A percentile compares a stretch with the other conserved stretches of the same genome.
phyloP scores from a whole-genome alignment of 2,329 filamentous ascomycete species.

The Orbilia blumenaviensis region DNA sequence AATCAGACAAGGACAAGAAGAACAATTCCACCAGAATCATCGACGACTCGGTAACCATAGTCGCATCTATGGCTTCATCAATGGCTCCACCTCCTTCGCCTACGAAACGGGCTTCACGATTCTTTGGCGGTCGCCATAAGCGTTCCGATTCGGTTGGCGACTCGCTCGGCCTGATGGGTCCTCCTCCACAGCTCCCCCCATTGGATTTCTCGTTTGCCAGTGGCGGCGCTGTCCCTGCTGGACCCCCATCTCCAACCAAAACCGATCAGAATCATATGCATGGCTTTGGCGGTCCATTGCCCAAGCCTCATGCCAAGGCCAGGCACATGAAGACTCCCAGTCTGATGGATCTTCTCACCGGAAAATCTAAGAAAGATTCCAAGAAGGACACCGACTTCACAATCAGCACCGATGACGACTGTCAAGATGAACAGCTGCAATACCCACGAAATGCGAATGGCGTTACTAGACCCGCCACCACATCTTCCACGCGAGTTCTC shows the following conservation, averaged over 20 bases:
- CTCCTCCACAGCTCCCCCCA: constrained; percentile 44
- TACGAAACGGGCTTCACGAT: constrained; percentile 34
- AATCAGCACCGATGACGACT: constrained; percentile 41
- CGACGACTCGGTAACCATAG: too few relatives aligned
- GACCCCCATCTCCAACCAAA: constrained; percentile 11
- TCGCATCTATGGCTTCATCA: constrained; percentile 19
- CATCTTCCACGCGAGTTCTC: neutral
- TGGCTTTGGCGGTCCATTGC: constrained; percentile 24
- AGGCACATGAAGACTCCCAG: constrained; percentile 37
- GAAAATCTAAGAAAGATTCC: constrained; percentile 28
- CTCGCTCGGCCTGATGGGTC: constrained; percentile 3
- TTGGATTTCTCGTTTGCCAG: constrained; percentile 28
- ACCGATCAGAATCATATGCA: neutral
- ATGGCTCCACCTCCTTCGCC: constrained; percentile 36
- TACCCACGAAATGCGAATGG: neutral
- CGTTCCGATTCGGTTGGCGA: constrained; percentile 27
- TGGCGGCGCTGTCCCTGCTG: neutral
- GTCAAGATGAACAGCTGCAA: constrained; percentile 5
- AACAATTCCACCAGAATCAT: too few relatives aligned
- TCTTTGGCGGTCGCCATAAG: constrained; percentile 38
- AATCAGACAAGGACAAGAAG: neutral
- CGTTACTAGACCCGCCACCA: neutral
- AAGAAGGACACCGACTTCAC: constrained; percentile 43
- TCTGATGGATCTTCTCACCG: constrained; percentile 34
- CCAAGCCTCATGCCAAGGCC: constrained; percentile 4